Evolutionary conservation across 75 land plant genomes (phyloP), one percentile per base, ranked within the genome.

Genomic region (Picea sitchensis): DNA sequence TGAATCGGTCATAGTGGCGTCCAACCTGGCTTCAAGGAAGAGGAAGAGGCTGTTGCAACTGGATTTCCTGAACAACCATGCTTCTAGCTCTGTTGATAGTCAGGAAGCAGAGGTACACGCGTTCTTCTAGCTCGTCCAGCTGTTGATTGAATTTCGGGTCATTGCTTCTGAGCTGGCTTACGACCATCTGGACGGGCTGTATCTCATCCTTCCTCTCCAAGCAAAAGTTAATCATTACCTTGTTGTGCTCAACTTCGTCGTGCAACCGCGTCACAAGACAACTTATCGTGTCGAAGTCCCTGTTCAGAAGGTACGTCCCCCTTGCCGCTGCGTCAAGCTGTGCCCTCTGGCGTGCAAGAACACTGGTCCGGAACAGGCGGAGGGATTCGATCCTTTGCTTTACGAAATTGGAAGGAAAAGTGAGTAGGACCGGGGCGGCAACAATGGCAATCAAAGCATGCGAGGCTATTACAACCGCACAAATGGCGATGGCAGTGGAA

Each of bases 201-300:
- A 80, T 75, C 30, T 76, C 63, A 59, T 68, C 85, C 15, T 64
- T 75, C 61, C 86, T 81, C 7, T 75, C 58, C 61, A 86, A 56
- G 30, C 81, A 84, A 18, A 90, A 86, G 47, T 36, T 73, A 5
- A 81, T 89, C 41, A 90, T 60, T 1, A 77, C 80, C 73, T 82
- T 83, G 58, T 51, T 36, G 59, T 92, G 94, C 76, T 92, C 94
- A 4, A 88, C 60, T 81, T 92, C 91, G 34, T 88, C 87, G 26
- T 86, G 63, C 62, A 86, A 51, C 63, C 90, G 82, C 78, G 36
- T 60, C 38, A 84, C 87, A 65, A 92, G 60, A 68, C 90, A 38
- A 36, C 90, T 80, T 60, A 92, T 84, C 34, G 94, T 92, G 65
- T 90, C 92, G 7, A 92, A 77, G 59, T 90, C 90, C 36, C 89